Base-by-base conservation (phyloP, 2,329 filamentous ascomycete genomes). In the Dactylellina cionopaga region DNA sequence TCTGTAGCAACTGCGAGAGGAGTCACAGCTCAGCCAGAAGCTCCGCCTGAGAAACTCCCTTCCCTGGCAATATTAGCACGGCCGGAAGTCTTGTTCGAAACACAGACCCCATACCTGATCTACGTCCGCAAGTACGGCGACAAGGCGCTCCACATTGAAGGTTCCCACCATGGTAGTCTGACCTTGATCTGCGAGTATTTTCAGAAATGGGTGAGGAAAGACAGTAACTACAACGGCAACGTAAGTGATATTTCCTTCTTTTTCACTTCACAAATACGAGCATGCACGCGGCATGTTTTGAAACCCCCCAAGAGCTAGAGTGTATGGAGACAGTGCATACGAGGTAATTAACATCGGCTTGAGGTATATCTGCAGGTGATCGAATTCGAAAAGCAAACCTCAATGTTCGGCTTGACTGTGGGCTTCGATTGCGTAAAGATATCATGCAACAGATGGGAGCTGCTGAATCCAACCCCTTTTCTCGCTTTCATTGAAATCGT, bases 341-440 rank as follows among this genome's bases (percentile, higher is more conserved):
- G 31, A 49, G 31, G 7, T 41, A 41, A 43, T 31, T 72, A 46
- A 71, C 43, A n/a, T n/a, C n/a, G 15, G 35, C 35, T 65, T 47
- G 43, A 51, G 44, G 27, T 25, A 15, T 52, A 31, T 17, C n/a
- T 37, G 15, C 41, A 72, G 68, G 52, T 72, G 11, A 35, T 72
- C 29, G 59, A 72, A 46, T 41, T 72, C 24, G 59, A 64, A 52
- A 72, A 65, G 35, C 68, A 72, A 60, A 60, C 59, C 7, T 65
- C 68, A 15, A 29, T 72, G 9, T 72, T 72, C 29, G 68, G 68
- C 2, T 37, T 72, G 10, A 72, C 65, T 31, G 49, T 59, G 1
- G 68, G 68, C 9, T 72, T 72, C 25, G 68, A 72, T 54, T 65
- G 65, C 37, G 52, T 72, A 51, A 72, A 72, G 19, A 72, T 72